phyloP scores from a whole-genome alignment of 1,139 yeast species.

The Wickerhamomyces sp. region DNA sequence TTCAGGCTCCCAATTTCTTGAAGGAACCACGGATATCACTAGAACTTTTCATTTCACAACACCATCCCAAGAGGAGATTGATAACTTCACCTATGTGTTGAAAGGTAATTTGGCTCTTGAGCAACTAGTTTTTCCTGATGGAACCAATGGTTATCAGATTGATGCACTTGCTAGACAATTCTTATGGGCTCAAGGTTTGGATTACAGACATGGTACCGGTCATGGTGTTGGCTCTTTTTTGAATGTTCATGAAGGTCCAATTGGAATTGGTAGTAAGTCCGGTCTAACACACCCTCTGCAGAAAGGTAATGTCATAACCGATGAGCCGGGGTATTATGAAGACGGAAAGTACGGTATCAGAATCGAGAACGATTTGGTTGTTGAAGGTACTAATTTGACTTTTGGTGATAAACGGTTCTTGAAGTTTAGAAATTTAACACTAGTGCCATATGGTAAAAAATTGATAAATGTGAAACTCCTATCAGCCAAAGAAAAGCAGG shows the following conservation, averaged over 20 bases:
- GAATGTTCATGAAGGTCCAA: conserved; percentile 96
- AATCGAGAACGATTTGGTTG: conserved; percentile 76
- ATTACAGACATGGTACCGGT: conserved; percentile 95
- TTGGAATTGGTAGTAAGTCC: conserved; percentile 75
- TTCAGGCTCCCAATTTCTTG: conserved; percentile 89
- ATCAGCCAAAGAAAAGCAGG: conserved; percentile 52
- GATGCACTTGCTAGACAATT: conserved; percentile 88
- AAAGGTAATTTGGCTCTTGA: conserved; percentile 89
- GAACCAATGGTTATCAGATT: conserved; percentile 76
- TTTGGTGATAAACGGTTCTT: conserved; percentile 55
- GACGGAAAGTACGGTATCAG: conserved; percentile 93
- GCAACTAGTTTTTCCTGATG: conserved; percentile 74
- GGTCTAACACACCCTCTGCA: conserved; percentile 26
- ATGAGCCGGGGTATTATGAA: conserved; percentile 95
- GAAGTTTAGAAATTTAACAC: conserved; percentile 79
- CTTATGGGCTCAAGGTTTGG: conserved; percentile 83
- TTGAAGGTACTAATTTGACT: conserved; percentile 33
- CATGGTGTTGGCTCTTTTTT: conserved; percentile 95
- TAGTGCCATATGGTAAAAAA: conserved; percentile 80
- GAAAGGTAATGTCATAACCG: conserved; percentile 74
- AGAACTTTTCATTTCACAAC: conserved; percentile 79
- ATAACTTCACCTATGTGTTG: conserved; percentile 81
- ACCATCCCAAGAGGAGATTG: conserved; percentile 64
- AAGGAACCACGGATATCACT: conserved; percentile 96
- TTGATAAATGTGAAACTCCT: conserved; percentile 58